phyloP scores from a whole-genome alignment of 2,329 filamentous ascomycete genomes.

The Claviceps sp. region DNA sequence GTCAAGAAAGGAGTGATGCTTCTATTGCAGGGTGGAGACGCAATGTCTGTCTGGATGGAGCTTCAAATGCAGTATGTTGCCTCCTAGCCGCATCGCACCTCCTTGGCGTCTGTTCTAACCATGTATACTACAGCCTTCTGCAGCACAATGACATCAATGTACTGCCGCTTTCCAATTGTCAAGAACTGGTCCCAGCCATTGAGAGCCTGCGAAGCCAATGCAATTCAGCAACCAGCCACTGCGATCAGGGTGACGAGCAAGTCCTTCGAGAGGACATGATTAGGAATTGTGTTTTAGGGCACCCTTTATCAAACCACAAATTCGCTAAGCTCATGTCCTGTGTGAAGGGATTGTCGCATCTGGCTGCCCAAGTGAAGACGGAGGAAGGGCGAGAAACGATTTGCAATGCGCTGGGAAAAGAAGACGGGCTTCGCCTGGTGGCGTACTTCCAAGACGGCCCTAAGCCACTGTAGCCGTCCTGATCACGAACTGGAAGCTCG shows the following conservation, averaged over 20 bases:
- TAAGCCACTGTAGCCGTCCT: not conserved
- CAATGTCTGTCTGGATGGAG: conserved; percentile 23
- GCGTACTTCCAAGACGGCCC: conserved; percentile 16
- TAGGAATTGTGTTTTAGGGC: conserved; percentile 15
- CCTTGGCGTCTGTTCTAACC: not conserved
- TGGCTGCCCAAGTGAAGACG: conserved; percentile 13
- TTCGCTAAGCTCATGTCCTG: conserved; percentile 17
- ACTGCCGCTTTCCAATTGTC: conserved; percentile 26
- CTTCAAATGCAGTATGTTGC: conserved; percentile 30
- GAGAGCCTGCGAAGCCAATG: conserved; percentile 22
- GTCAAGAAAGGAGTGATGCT: conserved; percentile 30
- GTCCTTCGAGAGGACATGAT: not conserved
- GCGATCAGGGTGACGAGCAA: not conserved
- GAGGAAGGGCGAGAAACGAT: conserved; percentile 11
- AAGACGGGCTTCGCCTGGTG: conserved; percentile 16
- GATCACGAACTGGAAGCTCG: not conserved
- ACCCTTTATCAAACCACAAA: conserved; percentile 14
- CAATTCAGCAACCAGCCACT: not conserved
- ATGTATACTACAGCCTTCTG: conserved; percentile 17
- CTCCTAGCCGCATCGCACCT: too few species aligned
- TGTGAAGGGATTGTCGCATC: conserved; percentile 12
- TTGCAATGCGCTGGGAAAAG: conserved; percentile 15
- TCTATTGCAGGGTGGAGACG: conserved; percentile 21
- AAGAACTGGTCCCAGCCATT: conserved; percentile 24
- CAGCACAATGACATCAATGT: conserved; percentile 22